These are phyloP conservation scores for Grosmannia clavigera DNA, from an alignment of 2,329 filamentous ascomycete species.

Conservation along the genomic window DNA sequence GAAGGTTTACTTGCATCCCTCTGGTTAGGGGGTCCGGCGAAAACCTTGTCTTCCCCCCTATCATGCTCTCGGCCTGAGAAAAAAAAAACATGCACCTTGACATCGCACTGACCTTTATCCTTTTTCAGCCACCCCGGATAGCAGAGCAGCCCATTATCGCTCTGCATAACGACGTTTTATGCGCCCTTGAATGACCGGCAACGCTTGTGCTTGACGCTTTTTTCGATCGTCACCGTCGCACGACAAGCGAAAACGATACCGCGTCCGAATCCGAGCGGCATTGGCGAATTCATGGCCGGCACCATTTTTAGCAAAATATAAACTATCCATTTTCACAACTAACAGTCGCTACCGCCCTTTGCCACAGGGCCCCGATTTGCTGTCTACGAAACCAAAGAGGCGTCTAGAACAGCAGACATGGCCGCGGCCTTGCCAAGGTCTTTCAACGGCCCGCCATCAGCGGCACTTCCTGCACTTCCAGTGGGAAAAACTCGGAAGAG, in stretches of 20 bases:
- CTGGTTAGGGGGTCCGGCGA: neutral
- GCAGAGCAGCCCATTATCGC: neutral
- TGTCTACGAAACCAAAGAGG: slow-evolving; percentile 3
- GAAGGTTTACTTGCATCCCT: neutral
- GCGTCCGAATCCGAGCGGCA: neutral
- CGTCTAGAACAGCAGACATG: slow-evolving; percentile 23
- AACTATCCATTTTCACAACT: neutral
- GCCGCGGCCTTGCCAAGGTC: slow-evolving; percentile 54
- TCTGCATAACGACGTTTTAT: slow-evolving; percentile 19
- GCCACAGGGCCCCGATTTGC: neutral
- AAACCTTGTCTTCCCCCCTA: slow-evolving; percentile 5
- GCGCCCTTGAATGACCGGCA: slow-evolving; percentile 7
- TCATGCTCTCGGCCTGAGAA: neutral
- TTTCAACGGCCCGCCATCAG: slow-evolving; percentile 57
- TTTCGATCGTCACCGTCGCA: no score
- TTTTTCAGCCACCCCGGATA: neutral
- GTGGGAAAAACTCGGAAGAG: slow-evolving; percentile 60
- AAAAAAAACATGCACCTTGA: neutral
- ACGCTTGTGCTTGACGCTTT: neutral
- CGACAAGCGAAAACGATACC: neutral
- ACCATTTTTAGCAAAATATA: neutral
- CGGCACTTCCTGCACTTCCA: slow-evolving; percentile 62
- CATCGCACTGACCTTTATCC: slow-evolving; percentile 9
- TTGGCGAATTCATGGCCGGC: neutral
- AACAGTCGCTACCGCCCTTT: neutral